phyloP scores from a whole-genome alignment of 768 basidiomycete genomes.

The Amyloporia xantha region DNA sequence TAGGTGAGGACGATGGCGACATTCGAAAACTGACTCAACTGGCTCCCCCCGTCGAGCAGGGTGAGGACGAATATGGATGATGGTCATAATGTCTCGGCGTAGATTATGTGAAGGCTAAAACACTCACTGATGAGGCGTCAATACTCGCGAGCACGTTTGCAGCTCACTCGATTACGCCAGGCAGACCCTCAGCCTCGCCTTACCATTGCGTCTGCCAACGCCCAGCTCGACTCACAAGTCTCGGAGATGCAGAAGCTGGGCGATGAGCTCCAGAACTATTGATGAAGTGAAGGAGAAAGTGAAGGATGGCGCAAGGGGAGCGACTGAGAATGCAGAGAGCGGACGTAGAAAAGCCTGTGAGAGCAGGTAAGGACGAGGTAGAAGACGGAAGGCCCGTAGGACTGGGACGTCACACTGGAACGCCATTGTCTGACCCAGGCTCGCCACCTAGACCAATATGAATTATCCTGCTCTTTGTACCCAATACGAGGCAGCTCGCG shows the following conservation, averaged over 20 bases:
- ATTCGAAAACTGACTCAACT: conserved; percentile 57
- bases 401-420: conserved; percentile 51
- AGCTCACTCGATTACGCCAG: conserved; percentile 74
- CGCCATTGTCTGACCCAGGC: conserved; percentile 21
- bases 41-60: conserved; percentile 64
- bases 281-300: conserved; percentile 55
- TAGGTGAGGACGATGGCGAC: conserved; percentile 57
- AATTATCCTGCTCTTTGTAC: conserved; percentile 59
- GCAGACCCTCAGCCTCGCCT: conserved; percentile 74
- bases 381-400: conserved; percentile 64
- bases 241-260: conserved; percentile 68
- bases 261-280: conserved; percentile 52
- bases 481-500: too few species aligned
- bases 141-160: conserved; percentile 56
- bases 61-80: conserved; percentile 26
- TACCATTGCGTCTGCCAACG: too few species aligned
- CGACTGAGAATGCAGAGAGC: conserved; percentile 51
- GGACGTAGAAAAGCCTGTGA: conserved; percentile 65
- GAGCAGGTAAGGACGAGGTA: conserved; percentile 41
- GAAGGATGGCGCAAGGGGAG: too few species aligned
- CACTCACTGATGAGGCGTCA: too few species aligned
- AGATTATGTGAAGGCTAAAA: too few species aligned
- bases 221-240: conserved; percentile 74
- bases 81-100: neutral
- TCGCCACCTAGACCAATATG: conserved; percentile 31